Conservation (phyloP, 2,329 filamentous ascomycete genomes). For the Arthrobotrys iridis region DNA sequence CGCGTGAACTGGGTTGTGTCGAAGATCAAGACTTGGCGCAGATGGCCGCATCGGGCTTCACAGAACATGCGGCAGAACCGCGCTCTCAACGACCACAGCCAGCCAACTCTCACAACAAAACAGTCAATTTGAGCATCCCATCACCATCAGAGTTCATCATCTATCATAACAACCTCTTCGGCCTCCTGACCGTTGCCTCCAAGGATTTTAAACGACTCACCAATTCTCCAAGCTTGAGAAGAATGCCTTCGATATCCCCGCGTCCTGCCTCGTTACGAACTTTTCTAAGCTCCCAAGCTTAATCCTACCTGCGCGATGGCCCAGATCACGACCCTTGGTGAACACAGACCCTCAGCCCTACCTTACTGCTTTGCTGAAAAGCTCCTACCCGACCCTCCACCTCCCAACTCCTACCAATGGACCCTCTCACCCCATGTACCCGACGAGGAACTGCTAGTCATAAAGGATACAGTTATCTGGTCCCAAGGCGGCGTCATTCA, state of each 20-base stretch:
- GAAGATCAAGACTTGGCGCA: no score
- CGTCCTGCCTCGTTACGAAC: not conserved
- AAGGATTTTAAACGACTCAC: not conserved
- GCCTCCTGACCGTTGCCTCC: not conserved
- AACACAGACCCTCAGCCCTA: constrained; percentile 86
- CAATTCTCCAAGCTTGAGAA: constrained; percentile 5
- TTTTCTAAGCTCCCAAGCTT: constrained; percentile 38
- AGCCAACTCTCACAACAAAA: not conserved
- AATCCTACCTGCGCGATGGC: constrained; percentile 72
- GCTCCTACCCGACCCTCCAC: constrained; percentile 75
- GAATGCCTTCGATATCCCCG: constrained; percentile 36
- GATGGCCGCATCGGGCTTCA: no score
- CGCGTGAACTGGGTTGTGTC: no score
- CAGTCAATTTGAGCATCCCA: not conserved
- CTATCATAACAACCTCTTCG: not conserved
- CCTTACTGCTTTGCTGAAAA: constrained; percentile 83
- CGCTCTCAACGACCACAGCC: no score
- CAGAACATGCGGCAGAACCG: no score
- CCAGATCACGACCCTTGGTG: constrained; percentile 85
- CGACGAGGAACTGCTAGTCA: constrained; percentile 83
- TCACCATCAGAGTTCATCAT: not conserved
- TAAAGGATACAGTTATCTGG: constrained; percentile 83
- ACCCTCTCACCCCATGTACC: constrained; percentile 69
- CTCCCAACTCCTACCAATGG: constrained; percentile 78
- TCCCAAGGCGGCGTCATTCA: constrained; percentile 84